Base-by-base conservation (phyloP, 2,329 filamentous ascomycete species). In the Dendrostoma leiphaemia region DNA sequence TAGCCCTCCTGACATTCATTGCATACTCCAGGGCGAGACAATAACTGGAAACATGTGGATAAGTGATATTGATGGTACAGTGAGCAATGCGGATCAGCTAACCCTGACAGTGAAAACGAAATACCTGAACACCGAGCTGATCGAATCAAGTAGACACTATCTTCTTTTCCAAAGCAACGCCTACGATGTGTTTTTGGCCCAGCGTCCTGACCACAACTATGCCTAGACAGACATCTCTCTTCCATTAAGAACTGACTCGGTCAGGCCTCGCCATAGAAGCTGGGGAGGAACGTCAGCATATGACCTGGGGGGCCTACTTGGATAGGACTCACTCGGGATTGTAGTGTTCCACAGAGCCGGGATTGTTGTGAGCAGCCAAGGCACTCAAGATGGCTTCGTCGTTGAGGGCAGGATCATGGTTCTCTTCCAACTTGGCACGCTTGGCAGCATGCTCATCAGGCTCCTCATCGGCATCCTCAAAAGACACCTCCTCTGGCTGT, bases 371-470 rank as follows among this genome's bases (percentile, higher is more conserved):
- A 3, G 70, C 74, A 17, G 76, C 73, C 38, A 81, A 62, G 7
- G 74, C 76, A 40, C 59, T 66, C 57, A 81, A 58, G 12, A 81
- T 73, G 5, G 75, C 75, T 53, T 78, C 76, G 54, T 80, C 77
- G 26, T 78, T 75, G 13, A 78, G 62, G 1, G 67, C 59, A 8
- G 66, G 63, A 15, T 71, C 68, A 13, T 71, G 67, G 10, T 62
- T 64, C 4, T 67, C 65, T 12, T 71, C 69, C 5, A 78, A 57
- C 29, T 72, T 68, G 35, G 64, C 71, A 9, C 76, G 70, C 58
- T 79, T 80, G 4, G 69, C 63, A 5, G 63, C 62, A 15, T 70
- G 74, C 48, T 72, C 68, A 4, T 73, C 63, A 46, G 58, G 59
- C 2, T 61, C 59, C 12, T 61, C 61, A 21, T 48, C 50, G 28